phyloP scores from a whole-genome alignment of 352 stramenopile species.

The Plasmopara halstedii region DNA sequence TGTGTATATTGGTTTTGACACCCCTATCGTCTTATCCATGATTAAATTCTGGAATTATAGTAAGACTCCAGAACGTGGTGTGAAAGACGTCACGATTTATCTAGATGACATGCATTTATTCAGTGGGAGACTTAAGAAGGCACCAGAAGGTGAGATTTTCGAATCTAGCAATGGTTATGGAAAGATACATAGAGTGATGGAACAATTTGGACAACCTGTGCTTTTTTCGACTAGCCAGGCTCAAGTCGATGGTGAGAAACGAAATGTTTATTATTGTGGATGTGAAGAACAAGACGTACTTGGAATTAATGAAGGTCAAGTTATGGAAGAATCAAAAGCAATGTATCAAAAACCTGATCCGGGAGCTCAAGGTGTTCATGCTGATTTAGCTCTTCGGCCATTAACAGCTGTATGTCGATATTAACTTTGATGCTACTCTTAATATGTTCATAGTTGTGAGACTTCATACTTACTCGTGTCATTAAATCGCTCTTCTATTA shows the following conservation, averaged over 20 bases:
- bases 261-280: conserved; percentile 61
- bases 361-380: conserved; percentile 60
- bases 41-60: conserved; percentile 89
- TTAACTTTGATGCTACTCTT: too few relatives aligned
- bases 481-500: too few relatives aligned
- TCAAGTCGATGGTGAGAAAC: conserved; percentile 61
- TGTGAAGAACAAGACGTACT: conserved; percentile 81
- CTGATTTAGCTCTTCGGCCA: conserved; percentile 56
- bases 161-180: conserved; percentile 18
- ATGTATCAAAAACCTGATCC: conserved; percentile 78
- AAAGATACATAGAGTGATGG: conserved; percentile 33
- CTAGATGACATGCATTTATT: conserved; percentile 82
- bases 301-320: conserved; percentile 85
- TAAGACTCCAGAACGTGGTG: conserved; percentile 78
- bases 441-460: too few relatives aligned
- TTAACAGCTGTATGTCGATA: conserved; percentile 60
- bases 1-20: conserved; percentile 68
- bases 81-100: conserved; percentile 79
- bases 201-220: conserved; percentile 77
- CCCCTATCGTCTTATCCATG: conserved; percentile 60
- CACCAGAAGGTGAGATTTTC: conserved; percentile 13
- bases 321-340: conserved; percentile 71
- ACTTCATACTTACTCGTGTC: too few relatives aligned
- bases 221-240: conserved; percentile 67
- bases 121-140: conserved; percentile 51